Conservation (phyloP, 208 protist genomes). For the Acanthamoeba sp. region DNA sequence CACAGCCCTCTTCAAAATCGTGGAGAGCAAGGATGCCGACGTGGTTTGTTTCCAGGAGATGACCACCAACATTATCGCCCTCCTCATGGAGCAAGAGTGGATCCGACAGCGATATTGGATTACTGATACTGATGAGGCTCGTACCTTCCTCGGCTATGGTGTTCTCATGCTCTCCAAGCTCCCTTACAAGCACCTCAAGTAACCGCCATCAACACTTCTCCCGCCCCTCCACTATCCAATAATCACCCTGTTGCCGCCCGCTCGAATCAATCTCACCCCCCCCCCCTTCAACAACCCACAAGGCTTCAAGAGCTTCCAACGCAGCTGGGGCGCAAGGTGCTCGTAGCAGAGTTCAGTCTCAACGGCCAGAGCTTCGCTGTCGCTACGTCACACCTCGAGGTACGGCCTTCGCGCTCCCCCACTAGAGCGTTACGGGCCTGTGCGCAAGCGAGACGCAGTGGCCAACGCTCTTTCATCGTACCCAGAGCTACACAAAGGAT, state of each 20-base stretch:
- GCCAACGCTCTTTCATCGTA: no score
- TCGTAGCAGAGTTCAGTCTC: conserved; percentile 41
- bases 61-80: conserved; percentile 47
- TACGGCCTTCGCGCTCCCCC: background rate
- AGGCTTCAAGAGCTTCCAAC: conserved; percentile 39
- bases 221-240: no score
- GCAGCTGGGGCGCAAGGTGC: conserved; percentile 36
- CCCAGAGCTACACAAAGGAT: conserved; percentile 55
- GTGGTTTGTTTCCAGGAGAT: conserved; percentile 57
- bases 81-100: conserved; percentile 64
- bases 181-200: conserved; percentile 18
- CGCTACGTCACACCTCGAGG: conserved; percentile 38
- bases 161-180: conserved; percentile 64
- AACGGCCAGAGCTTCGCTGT: conserved; percentile 49
- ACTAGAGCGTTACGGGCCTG: no score
- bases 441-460: no score
- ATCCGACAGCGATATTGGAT: conserved; percentile 51
- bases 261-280: no score
- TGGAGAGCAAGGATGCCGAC: conserved; percentile 68
- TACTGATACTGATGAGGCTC: conserved; percentile 26
- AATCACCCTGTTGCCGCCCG: no score
- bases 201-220: background rate
- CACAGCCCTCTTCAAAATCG: conserved; percentile 66
- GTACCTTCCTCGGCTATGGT: conserved; percentile 44
- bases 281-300: background rate